Conservation (phyloP, 352 stramenopile genomes). For the Phytophthora pistaciae region DNA sequence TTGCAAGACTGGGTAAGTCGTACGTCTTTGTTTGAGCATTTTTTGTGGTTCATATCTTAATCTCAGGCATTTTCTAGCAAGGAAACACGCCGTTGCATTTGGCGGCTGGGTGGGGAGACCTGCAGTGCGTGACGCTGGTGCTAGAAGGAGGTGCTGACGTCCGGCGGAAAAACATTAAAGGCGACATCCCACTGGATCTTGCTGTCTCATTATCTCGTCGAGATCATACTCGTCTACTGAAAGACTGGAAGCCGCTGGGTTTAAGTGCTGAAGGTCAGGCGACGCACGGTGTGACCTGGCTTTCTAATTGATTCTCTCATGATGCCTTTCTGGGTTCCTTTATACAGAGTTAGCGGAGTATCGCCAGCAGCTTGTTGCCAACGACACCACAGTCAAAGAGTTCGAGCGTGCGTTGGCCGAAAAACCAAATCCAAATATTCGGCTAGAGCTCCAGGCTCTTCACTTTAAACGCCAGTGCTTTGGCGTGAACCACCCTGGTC, state of each 20-base stretch:
- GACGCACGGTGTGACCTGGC: not conserved
- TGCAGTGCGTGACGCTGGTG: constrained; percentile 61
- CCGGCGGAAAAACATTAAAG: constrained; percentile 34
- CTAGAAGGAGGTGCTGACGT: constrained; percentile 58
- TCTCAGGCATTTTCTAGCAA: constrained; percentile 34
- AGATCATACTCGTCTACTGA: constrained; percentile 50
- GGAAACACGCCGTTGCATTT: constrained; percentile 79
- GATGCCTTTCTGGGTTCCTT: no score
- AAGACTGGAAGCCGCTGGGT: constrained; percentile 59
- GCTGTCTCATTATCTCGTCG: constrained; percentile 42
- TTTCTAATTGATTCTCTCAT: not conserved
- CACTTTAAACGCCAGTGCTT: constrained; percentile 55
- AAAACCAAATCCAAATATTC: constrained; percentile 44
- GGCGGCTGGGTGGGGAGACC: constrained; percentile 71
- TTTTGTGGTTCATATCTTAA: not conserved
- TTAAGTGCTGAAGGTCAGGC: constrained; percentile 49
- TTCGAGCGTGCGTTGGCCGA: constrained; percentile 30
- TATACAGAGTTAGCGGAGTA: constrained; percentile 40
- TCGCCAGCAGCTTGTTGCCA: constrained; percentile 19
- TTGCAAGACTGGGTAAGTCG: constrained; percentile 51
- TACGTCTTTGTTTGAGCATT: not conserved
- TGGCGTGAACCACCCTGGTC: constrained; percentile 40
- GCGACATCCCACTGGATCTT: constrained; percentile 54
- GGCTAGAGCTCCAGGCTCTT: constrained; percentile 63
- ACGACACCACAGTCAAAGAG: constrained; percentile 14